phyloP scores from a whole-genome alignment of 2,329 filamentous ascomycete species.

The Aspergillus phoenicis region DNA sequence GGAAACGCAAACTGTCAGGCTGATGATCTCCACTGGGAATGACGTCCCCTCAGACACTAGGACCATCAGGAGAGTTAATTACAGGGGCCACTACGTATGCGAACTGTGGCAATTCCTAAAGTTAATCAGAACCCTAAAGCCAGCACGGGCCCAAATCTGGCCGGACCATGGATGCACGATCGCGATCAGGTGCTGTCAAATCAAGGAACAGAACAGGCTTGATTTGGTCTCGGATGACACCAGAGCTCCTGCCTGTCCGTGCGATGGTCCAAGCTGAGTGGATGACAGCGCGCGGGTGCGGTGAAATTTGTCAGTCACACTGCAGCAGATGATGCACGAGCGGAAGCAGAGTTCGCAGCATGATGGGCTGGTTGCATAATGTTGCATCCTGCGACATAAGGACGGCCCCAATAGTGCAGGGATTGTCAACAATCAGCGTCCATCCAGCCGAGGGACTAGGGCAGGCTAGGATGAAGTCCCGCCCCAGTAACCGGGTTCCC shows the following conservation, averaged over 20 bases:
- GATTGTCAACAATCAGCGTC: background rate
- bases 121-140: conserved; percentile 1
- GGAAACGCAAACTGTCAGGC: background rate
- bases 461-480: background rate
- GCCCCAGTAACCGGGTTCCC: conserved; percentile 8
- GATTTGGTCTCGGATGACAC: background rate
- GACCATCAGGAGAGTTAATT: background rate
- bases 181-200: background rate
- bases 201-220: background rate
- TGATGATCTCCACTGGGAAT: background rate
- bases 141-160: conserved; percentile 5
- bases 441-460: background rate
- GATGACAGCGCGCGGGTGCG: background rate
- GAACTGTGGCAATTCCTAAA: background rate
- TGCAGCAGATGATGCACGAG: conserved; percentile 8
- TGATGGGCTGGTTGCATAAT: conserved; percentile 6
- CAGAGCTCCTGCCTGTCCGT: background rate
- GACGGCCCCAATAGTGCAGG: background rate
- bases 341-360: conserved; percentile 5
- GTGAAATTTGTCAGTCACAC: conserved; percentile 4
- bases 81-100: background rate
- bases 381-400: background rate
- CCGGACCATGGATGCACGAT: conserved; percentile 3
- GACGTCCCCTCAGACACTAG: background rate
- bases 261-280: background rate